These are phyloP conservation scores for Agastache rugosa DNA, from an alignment of 257 asterid genomes.

Conservation along the genomic window DNA sequence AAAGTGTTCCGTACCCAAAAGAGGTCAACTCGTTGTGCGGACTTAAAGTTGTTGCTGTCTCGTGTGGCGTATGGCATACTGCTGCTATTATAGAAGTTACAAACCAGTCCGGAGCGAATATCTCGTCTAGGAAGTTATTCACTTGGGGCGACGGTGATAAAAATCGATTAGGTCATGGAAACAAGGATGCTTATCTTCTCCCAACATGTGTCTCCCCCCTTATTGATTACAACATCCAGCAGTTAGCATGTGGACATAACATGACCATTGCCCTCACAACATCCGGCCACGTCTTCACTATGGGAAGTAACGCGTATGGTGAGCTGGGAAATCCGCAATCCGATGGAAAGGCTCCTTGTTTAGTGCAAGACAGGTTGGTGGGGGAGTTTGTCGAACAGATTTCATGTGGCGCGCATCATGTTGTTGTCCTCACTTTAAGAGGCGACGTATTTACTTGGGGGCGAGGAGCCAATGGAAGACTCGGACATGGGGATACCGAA, in stretches of 20 bases:
- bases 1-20: constrained; percentile 60
- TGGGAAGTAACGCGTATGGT: constrained; percentile 77
- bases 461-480: constrained; percentile 81
- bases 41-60: constrained; percentile 64
- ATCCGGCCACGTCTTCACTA: constrained; percentile 83
- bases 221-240: constrained; percentile 80
- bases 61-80: constrained; percentile 96
- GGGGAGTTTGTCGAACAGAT: constrained; percentile 95
- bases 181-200: constrained; percentile 67
- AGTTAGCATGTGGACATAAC: constrained; percentile 79
- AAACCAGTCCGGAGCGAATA: constrained; percentile 53
- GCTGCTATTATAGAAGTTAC: constrained; percentile 86
- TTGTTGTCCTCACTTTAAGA: constrained; percentile 81
- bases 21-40: constrained; percentile 76
- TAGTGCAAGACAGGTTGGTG: constrained; percentile 82
- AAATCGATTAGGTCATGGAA: constrained; percentile 80
- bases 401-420: constrained; percentile 76
- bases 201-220: constrained; percentile 85
- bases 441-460: constrained; percentile 94
- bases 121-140: constrained; percentile 72
- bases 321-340: constrained; percentile 79
- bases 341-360: constrained; percentile 72
- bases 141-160: constrained; percentile 98
- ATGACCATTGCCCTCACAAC: constrained; percentile 75
- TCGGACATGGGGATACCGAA: constrained; percentile 85